A percentile compares a stretch with the other conserved stretches of the same genome.
phyloP scores from a whole-genome alignment of 306 rosid genomes.

The Vicia sativa region DNA sequence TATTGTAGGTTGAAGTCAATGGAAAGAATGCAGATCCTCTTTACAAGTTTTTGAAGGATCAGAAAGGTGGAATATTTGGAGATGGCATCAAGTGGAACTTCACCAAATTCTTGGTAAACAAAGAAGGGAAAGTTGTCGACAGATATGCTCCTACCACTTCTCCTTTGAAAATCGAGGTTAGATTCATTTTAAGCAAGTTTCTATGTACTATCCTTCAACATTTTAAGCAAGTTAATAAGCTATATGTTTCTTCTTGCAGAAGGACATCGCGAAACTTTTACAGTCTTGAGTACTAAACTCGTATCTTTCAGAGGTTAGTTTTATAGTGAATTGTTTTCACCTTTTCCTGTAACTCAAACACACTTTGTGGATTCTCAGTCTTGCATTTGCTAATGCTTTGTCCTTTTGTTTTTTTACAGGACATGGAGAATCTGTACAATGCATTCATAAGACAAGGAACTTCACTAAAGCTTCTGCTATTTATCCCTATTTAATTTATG shows the following conservation, averaged over 20 bases:
- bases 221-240: conserved; percentile 22
- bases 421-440: neutral
- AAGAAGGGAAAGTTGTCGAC: conserved; percentile 82
- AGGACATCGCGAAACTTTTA: conserved; percentile 70
- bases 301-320: conserved; percentile 37
- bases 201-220: neutral
- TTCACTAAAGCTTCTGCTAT: conserved; percentile 9
- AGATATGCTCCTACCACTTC: conserved; percentile 91
- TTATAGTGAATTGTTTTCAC: conserved; percentile 30
- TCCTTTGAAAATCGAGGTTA: conserved; percentile 84
- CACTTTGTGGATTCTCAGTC: conserved; percentile 12
- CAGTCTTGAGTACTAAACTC: conserved; percentile 54
- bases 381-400: neutral
- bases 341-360: too few relatives aligned
- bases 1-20: conserved; percentile 71
- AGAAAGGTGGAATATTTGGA: conserved; percentile 81
- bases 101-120: conserved; percentile 81
- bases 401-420: conserved; percentile 35
- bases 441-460: conserved; percentile 24
- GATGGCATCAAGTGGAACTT: conserved; percentile 94
- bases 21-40: conserved; percentile 76
- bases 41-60: conserved; percentile 67
- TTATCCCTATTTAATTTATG: conserved; percentile 17
- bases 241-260: conserved; percentile 58
- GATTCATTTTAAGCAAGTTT: conserved; percentile 24